Base-by-base conservation (phyloP, 2,329 filamentous ascomycete species). In the Fonsecaea pedrosoi region DNA sequence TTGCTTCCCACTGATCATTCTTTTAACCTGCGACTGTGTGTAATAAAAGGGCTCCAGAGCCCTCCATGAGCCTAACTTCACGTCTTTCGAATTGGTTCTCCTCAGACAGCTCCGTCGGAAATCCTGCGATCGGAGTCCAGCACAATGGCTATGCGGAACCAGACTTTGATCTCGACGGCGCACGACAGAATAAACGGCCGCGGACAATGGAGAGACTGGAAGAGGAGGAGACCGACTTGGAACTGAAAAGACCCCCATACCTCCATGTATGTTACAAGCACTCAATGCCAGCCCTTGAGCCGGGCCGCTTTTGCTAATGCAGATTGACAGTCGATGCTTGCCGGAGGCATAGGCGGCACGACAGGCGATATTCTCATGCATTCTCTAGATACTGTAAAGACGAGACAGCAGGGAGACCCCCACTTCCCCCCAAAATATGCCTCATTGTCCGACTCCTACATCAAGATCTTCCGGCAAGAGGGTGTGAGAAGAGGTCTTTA, bases 291-390 rank as follows among this genome's bases (percentile, higher is more conserved):
- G 73, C 64, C 55, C 25, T 25, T 25, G 25, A 25, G 25, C 25
- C 25, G 25, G 25, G 25, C 25, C 25, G 54, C 61, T 32, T 50
- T 54, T 50, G 54, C 63, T 71, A 40, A 63, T 64, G 50, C 62
- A 35, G 35, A 61, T 71, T 54, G 67, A 34, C 74, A 97, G 92
- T 89, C 91, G 77, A 99, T 98, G 94, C 85, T 99, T 75, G 95
- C 95, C 38, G 95, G 95, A 75, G 95, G 94, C 67, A 83, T 96
- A 61, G 95, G 96, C 75, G 95, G 95, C 61, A 94, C 92, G 15
- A 96, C 91, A 64, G 95, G 96, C 66, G 95, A 99, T 79, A 91
- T 99, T 86, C 83, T 99, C 72, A 99, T 99, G 95, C 95, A 99
- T 82, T 98, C 94, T 54, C 86, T 99, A 75, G 95, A 99, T 79